Evolutionary conservation across 129 eudicot species (phyloP), one percentile per base, ranked within the genome.

Genomic region (Artemisia tridentata): DNA sequence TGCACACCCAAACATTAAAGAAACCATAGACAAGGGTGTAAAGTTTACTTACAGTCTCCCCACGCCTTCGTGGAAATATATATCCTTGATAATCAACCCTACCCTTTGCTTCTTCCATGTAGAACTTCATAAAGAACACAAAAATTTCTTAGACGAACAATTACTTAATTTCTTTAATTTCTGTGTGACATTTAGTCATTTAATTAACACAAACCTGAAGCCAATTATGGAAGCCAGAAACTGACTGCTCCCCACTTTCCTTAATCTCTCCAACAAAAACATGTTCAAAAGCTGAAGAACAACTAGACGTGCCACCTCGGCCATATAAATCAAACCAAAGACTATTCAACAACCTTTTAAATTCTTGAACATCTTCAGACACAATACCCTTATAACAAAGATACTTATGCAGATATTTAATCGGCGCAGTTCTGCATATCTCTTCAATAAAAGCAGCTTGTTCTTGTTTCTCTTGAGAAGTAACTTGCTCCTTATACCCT

Each of bases 151-250:
- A 51, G 38, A 38, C 52, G 3, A 43, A 55, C 8, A 54, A 55
- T 11, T 27, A 7, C 17, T 59, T 2, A 1, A 20, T 17, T 38
- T 38, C 11, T 38, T 7, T 38, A 38, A 38, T 7, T 7, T 38
- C 45, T 38, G 11, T 38, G 45, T 38, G 10, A 38, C 45, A 8
- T 38, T 7, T 7, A 38, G 45, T 38, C 45, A 38, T 38, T 38
- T 38, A 38, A 38, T 1, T 38, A 76, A 73, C 29, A 65, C 60
- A 9, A 49, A 95, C 99, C 97, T 95, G 99, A 82, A 95, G 89
- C 99, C 99, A 95, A 68, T 95, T 95, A 81, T 95, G 99, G 77
- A 95, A 95, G 57, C 99, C 99, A 1, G 99, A 95, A 75, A 95
- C 99, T 31, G 83, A 69, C 80, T 87, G 74, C 73, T 87, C 99